A percentile compares a stretch with the other conserved stretches of the same genome.
These are phyloP conservation scores for Vicia faba DNA, from an alignment of 306 rosid genomes.

Conservation along the genomic window DNA sequence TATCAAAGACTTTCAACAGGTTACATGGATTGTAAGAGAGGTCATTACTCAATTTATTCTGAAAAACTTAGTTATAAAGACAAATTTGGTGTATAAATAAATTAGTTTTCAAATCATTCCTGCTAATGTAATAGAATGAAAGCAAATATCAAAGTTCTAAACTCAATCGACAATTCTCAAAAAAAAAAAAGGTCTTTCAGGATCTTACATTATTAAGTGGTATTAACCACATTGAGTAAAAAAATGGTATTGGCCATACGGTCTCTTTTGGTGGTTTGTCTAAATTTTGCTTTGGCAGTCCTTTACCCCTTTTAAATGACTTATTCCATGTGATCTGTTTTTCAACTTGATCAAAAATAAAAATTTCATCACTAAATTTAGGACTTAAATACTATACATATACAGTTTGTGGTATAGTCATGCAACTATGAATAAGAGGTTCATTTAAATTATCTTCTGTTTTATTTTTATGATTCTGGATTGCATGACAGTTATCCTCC, in stretches of 20 bases:
- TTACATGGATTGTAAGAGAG: not conserved
- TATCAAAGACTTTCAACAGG: not conserved
- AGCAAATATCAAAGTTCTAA: no score
- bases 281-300: not conserved
- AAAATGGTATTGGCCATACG: not conserved
- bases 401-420: not conserved
- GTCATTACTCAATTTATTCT: no score
- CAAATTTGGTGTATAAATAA: no score
- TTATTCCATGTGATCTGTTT: conserved; percentile 18
- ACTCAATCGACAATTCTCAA: not conserved
- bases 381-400: conserved; percentile 3
- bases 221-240: no score
- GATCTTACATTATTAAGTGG: not conserved
- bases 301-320: conserved; percentile 12
- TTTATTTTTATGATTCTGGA: not conserved
- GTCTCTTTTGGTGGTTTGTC: not conserved
- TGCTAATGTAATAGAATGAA: no score
- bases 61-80: no score
- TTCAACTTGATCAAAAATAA: not conserved
- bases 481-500: conserved; percentile 8
- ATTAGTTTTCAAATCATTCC: no score
- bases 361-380: not conserved
- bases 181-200: not conserved
- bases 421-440: not conserved
- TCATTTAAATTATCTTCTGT: conserved; percentile 13